phyloP scores from a whole-genome alignment of 768 basidiomycete genomes.

The Leccinum olivaceopallidum region DNA sequence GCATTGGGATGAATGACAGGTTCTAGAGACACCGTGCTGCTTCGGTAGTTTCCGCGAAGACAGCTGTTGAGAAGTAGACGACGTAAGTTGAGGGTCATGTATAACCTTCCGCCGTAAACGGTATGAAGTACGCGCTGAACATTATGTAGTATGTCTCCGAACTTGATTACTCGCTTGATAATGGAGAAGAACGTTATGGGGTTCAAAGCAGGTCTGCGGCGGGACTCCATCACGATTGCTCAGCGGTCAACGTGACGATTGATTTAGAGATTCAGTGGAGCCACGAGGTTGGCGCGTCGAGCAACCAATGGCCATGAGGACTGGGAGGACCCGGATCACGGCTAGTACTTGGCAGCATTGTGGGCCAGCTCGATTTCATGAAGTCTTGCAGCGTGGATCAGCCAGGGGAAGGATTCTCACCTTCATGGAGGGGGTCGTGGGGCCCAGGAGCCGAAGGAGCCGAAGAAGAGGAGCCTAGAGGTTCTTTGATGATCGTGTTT shows the following conservation, averaged over 20 bases:
- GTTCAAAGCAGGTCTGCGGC: conserved; percentile 18
- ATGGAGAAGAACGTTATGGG: conserved; percentile 28
- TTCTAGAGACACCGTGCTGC: conserved; percentile 1
- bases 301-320: not conserved
- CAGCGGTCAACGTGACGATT: conserved; percentile 2
- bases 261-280: conserved; percentile 9
- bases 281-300: conserved; percentile 5
- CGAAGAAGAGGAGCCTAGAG: not conserved
- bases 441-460: not conserved
- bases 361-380: not conserved
- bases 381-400: not conserved
- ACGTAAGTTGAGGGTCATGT: not conserved
- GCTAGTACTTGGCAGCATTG: not conserved
- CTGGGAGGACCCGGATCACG: conserved; percentile 7
- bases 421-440: conserved; percentile 6
- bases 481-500: conserved; percentile 8
- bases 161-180: conserved; percentile 20
- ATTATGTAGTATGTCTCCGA: conserved; percentile 1
- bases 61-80: conserved; percentile 1
- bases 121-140: conserved; percentile 8
- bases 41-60: conserved; percentile 5
- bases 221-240: conserved; percentile 9
- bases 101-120: conserved; percentile 8
- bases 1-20: conserved; percentile 2
- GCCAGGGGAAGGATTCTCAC: conserved; percentile 6